These are phyloP conservation scores for Corniculantispora saksenae DNA, from an alignment of 2,329 filamentous ascomycete genomes.

Conservation along the genomic window DNA sequence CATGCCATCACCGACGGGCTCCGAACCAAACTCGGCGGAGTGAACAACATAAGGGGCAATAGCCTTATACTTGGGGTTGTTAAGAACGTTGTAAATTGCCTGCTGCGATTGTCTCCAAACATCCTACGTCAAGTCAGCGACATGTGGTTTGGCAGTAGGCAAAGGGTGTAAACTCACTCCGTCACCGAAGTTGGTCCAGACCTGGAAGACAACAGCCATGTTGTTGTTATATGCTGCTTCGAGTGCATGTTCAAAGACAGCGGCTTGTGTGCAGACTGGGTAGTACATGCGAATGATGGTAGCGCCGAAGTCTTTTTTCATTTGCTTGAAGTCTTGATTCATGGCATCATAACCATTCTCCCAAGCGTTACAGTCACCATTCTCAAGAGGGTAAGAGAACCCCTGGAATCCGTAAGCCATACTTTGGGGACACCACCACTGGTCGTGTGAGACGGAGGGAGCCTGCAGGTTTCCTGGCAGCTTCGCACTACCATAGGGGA, in stretches of 20 bases:
- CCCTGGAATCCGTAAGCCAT: slow-evolving; percentile 26
- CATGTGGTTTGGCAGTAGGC: not conserved
- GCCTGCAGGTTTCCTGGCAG: slow-evolving; percentile 19
- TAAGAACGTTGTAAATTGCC: slow-evolving; percentile 24
- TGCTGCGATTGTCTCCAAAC: slow-evolving; percentile 25
- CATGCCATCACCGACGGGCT: slow-evolving; percentile 27
- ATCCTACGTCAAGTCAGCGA: not conserved
- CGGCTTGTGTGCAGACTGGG: slow-evolving; percentile 22
- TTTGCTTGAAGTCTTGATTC: slow-evolving; percentile 25
- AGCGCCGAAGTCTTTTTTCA: slow-evolving; percentile 26
- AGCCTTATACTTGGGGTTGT: slow-evolving; percentile 21
- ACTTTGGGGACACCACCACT: slow-evolving; percentile 27
- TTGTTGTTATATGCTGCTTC: slow-evolving; percentile 24
- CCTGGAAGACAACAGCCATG: slow-evolving; percentile 26
- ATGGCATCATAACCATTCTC: slow-evolving; percentile 23
- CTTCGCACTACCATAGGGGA: slow-evolving; percentile 23
- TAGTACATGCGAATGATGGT: slow-evolving; percentile 27
- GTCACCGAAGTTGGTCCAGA: slow-evolving; percentile 27
- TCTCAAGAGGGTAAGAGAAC: slow-evolving; percentile 25
- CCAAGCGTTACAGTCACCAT: slow-evolving; percentile 21
- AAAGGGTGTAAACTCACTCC: slow-evolving; percentile 19
- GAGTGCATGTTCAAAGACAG: slow-evolving; percentile 25
- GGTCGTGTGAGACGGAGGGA: slow-evolving; percentile 18
- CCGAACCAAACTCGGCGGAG: slow-evolving; percentile 25
- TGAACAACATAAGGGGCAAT: slow-evolving; percentile 26